phyloP scores from a whole-genome alignment of 1,284 basidiomycete species.

The Ganoderma resinaceum region DNA sequence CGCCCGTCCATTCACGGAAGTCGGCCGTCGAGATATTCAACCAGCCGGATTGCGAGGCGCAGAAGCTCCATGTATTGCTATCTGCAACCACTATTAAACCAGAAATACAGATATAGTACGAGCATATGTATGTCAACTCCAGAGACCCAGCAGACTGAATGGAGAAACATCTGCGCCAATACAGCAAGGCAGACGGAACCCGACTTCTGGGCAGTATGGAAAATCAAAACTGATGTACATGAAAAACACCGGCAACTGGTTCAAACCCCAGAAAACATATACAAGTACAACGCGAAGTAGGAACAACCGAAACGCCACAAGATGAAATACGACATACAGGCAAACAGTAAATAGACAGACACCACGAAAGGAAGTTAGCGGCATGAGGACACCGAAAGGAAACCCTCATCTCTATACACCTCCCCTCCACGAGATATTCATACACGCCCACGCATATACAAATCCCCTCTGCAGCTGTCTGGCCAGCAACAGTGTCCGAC shows the following conservation, averaged over 20 bases:
- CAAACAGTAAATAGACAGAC: not conserved
- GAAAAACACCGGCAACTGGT: not conserved
- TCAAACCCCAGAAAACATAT: not conserved
- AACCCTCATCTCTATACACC: not conserved
- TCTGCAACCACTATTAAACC: not conserved
- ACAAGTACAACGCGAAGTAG: not conserved
- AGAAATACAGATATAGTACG: not conserved
- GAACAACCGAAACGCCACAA: not conserved
- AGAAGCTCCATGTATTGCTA: conserved; percentile 6
- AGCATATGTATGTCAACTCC: not conserved
- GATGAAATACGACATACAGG: not conserved
- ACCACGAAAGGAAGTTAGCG: conserved; percentile 2
- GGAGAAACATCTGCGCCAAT: not conserved
- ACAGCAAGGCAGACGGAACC: not conserved
- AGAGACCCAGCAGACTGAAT: not conserved
- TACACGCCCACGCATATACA: conserved; percentile 18
- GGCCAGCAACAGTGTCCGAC: conserved; percentile 31
- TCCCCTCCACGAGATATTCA: not conserved
- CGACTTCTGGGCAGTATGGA: not conserved
- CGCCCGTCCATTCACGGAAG: not conserved
- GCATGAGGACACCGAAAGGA: not conserved
- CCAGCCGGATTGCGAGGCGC: not conserved
- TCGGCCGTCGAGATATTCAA: no score
- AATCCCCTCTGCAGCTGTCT: conserved; percentile 33
- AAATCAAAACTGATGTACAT: not conserved